Base-by-base conservation (phyloP, 371 early-diverging fungal species). In the Caulochytrium protostelioides region DNA sequence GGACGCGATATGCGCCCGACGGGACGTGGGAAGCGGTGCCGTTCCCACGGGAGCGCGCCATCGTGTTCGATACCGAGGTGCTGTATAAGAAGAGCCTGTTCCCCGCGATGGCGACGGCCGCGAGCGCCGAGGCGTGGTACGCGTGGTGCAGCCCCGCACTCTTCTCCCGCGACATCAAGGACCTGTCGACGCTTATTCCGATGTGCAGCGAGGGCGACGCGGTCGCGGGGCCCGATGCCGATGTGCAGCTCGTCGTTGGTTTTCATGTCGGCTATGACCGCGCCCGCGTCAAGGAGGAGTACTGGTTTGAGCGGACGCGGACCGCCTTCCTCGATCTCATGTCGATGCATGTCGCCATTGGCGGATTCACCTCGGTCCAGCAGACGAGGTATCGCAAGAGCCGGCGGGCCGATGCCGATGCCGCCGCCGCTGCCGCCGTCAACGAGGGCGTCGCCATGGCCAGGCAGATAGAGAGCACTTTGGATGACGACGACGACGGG, bases 251-350 rank as follows among this genome's bases (percentile, higher is more conserved):
- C 0, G 45, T 90, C 6, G 64, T 95, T 6, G 97, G 94, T 0
- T 94, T 92, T 54, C 81, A 85, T 41, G 78, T 92, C 1, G 72
- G 81, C 0, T 95, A 73, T 44, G 97, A 95, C 49, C 70, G 94
- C 8, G 81, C 86, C 6, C 55, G 87, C 2, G 66, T 90, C 13
- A 55, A 65, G 27, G 87, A 87, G 20, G 97, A 90, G 52, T 92
- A 92, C 43, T 52, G 48, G 21, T 14, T 70, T 10, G 41, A 49
- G 17, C 33, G 54, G 0, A 49, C 51, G 12, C 21, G 37, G 10
- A 57, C 65, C 13, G 68, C 60, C 4, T 92, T 69, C 46, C 32
- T 95, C 14, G 97, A 95, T 50, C 92, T 94, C 1, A 76, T 95
- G 79, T 79, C 81, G 44, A 54, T 95, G 22, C 97, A 95, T 43